These are phyloP conservation scores for Leptographium radiaticola DNA, from an alignment of 2,329 filamentous ascomycete genomes.

Conservation along the genomic window DNA sequence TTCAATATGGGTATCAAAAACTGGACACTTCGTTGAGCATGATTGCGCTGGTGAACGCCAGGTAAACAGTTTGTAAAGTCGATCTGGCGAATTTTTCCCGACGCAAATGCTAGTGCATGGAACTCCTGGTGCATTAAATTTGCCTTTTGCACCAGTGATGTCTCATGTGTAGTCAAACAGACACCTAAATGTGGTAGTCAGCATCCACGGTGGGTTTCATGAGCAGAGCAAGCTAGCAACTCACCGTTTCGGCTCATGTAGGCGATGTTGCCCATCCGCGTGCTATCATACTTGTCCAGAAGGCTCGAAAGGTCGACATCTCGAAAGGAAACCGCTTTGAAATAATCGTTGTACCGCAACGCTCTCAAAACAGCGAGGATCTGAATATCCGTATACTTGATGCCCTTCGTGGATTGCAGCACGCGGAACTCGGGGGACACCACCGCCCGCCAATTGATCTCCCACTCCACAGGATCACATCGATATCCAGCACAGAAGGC, in stretches of 20 bases:
- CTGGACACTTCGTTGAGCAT: constrained; percentile 12
- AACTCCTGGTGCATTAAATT: constrained; percentile 42
- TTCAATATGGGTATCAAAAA: constrained; percentile 28
- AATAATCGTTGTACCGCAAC: constrained; percentile 45
- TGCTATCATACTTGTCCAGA: constrained; percentile 27
- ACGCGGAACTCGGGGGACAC: constrained; percentile 41
- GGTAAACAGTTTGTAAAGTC: constrained; percentile 32
- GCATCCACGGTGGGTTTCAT: background rate
- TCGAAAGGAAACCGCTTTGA: constrained; percentile 42
- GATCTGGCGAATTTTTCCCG: constrained; percentile 40
- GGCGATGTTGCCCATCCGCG: constrained; percentile 31
- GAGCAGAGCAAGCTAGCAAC: constrained; percentile 4
- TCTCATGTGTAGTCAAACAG: constrained; percentile 34
- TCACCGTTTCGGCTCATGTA: constrained; percentile 40
- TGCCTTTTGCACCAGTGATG: constrained; percentile 33
- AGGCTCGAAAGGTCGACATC: constrained; percentile 35
- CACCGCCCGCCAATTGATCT: constrained; percentile 32
- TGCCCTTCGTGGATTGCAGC: constrained; percentile 25
- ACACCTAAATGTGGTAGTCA: constrained; percentile 19
- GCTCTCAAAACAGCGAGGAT: constrained; percentile 43
- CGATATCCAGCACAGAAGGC: constrained; percentile 41
- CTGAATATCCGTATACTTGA: constrained; percentile 34
- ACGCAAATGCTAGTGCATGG: constrained; percentile 41
- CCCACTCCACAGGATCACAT: constrained; percentile 38
- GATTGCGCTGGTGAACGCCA: background rate